phyloP scores from a whole-genome alignment of 108 stramenopile species.

The Cyclotella atomus region DNA sequence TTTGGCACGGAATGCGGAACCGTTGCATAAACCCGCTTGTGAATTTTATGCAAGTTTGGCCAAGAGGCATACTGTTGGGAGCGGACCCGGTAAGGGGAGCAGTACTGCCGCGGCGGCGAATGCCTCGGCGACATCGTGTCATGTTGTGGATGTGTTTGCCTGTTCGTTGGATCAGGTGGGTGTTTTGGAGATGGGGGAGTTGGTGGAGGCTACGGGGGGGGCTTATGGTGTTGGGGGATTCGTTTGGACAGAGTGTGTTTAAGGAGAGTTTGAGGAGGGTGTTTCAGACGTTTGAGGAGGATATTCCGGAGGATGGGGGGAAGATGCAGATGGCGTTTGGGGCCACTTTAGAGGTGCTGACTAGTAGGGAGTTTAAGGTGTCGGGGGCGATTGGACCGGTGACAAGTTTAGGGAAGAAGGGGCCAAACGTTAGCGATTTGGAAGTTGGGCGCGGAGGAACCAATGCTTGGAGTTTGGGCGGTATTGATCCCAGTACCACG shows the following conservation, averaged over 20 bases:
- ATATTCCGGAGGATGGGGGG: conserved; percentile 88
- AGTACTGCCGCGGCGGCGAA: conserved; percentile 44
- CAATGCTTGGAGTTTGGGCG: conserved; percentile 97
- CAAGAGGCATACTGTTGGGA: conserved; percentile 22
- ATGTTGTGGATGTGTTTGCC: conserved; percentile 98
- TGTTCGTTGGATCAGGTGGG: conserved; percentile 99
- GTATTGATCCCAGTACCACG: conserved; percentile 94
- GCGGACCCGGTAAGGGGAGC: conserved; percentile 50
- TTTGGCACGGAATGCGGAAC: conserved; percentile 89
- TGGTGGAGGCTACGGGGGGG: conserved; percentile 97
- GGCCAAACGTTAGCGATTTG: conserved; percentile 91
- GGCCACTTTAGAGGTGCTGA: conserved; percentile 91
- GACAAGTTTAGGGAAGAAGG: conserved; percentile 88
- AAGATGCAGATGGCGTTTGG: conserved; percentile 94
- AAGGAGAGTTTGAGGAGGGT: conserved; percentile 97
- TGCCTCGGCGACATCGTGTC: conserved; percentile 60
- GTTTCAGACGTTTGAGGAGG: conserved; percentile 87
- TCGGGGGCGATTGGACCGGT: conserved; percentile 88
- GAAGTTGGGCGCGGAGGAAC: conserved; percentile 98
- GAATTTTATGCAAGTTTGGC: conserved; percentile 94
- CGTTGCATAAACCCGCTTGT: conserved; percentile 89
- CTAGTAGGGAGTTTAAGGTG: conserved; percentile 94
- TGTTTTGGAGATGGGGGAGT: conserved; percentile 93
- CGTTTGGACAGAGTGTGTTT: conserved; percentile 97
- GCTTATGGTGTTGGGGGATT: conserved; percentile 96